Evolutionary conservation across 805 yeast species (phyloP), one percentile per base, ranked within the genome.

Genomic region (Candida xiaguanensis): DNA sequence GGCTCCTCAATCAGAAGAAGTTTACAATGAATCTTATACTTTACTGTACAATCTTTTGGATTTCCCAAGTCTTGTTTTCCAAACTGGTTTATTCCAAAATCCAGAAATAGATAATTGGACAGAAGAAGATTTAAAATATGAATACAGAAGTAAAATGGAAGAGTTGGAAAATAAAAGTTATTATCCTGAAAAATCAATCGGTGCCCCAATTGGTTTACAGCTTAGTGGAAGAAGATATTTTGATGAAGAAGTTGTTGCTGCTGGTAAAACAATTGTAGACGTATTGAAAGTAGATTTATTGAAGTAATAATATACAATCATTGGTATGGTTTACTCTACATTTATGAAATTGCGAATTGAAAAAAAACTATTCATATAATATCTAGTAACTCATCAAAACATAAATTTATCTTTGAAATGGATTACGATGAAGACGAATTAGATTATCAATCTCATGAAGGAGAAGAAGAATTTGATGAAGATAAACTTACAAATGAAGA

Each of bases 11-110:
- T 77, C 83, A 16, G 76, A 73, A 36, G 67, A 72, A 38, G 73
- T 82, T 6, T 76, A 74, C 57, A 82, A 82, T 60, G 85, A 91
- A 89, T 84, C 89, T 3, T 85, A 85, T 67, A 83, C 91, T 4
- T 65, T 88, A 3, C 68, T 82, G 45, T 85, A 79, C 76, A 85
- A 85, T 61, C 53, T 84, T 41, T 59, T 83, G 45, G 93, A 85
- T 58, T 69, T 77, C 53, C 89, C 93, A 31, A 75, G 80, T 29
- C 74, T 80, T 43, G 69, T 72, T 1, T 66, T 78, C 59, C 87
- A 84, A 50, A 74, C 86, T 5, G 78, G 85, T 7, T 61, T 80
- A 48, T 64, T 57, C 46, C 83, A 72, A 52, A 85, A 81, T 55
- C 75, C 80, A 22, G 43, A 46, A 6, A 45, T 72, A 28, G 89